phyloP scores from a whole-genome alignment of 108 stramenopile genomes.

The Cylindrotheca closterium region DNA sequence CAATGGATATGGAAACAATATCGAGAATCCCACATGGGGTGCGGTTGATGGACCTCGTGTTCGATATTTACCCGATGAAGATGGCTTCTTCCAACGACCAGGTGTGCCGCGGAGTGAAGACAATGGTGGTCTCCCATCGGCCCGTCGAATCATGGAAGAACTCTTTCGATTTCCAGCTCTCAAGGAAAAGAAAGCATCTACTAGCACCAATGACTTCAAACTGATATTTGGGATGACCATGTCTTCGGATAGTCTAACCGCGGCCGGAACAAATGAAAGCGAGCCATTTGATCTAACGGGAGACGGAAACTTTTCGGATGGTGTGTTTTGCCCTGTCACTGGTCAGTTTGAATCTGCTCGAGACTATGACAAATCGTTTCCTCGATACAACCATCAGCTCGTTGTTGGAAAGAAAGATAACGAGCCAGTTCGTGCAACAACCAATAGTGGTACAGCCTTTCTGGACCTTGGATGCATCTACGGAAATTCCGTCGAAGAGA shows the following conservation, averaged over 20 bases:
- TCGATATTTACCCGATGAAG: neutral
- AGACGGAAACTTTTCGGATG: neutral
- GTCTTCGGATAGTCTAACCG: neutral
- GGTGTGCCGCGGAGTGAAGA: neutral
- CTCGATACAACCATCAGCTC: neutral
- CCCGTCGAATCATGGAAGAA: constrained; percentile 11
- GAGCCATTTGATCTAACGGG: constrained; percentile 1
- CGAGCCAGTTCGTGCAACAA: neutral
- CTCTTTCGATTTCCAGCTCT: neutral
- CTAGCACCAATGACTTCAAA: too few species aligned
- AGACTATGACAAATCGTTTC: neutral
- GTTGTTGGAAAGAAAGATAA: neutral
- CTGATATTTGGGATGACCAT: neutral
- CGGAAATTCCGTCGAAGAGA: neutral
- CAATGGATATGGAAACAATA: neutral
- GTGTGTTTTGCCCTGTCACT: constrained; percentile 1
- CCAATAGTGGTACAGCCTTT: neutral
- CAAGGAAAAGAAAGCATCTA: neutral
- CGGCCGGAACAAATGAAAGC: neutral
- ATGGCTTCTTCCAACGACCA: neutral
- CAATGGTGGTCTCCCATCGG: constrained; percentile 11
- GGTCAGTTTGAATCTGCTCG: neutral
- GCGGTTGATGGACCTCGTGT: neutral
- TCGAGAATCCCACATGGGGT: neutral
- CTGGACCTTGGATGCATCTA: neutral